phyloP scores from a whole-genome alignment of 2,329 filamentous ascomycete species.

The Botrytis squamosa region DNA sequence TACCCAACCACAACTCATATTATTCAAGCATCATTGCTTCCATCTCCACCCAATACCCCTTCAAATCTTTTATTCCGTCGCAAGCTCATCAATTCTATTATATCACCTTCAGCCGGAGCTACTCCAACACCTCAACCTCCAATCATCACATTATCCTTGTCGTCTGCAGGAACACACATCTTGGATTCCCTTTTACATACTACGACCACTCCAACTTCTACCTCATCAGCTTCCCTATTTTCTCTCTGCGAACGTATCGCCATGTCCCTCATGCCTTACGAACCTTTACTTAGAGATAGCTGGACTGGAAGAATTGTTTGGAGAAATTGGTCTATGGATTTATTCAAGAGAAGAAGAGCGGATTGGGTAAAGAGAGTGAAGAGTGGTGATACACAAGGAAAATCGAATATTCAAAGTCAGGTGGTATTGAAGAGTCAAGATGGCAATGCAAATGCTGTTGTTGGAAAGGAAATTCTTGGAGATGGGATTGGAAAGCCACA shows the following conservation, averaged over 20 bases:
- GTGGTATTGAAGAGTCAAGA: constrained; percentile 16
- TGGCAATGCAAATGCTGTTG: constrained; percentile 13
- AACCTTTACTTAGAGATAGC: constrained; percentile 61
- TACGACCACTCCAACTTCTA: constrained; percentile 26
- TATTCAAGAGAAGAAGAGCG: constrained; percentile 60
- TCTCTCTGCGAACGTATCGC: constrained; percentile 68
- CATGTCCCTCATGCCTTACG: constrained; percentile 58
- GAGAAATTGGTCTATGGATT: constrained; percentile 73
- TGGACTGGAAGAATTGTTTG: constrained; percentile 66
- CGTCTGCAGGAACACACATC: constrained; percentile 64
- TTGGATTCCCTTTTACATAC: constrained; percentile 61
- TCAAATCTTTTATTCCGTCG: constrained; percentile 62
- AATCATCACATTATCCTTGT: constrained; percentile 45
- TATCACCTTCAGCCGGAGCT: constrained; percentile 36
- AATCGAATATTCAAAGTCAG: constrained; percentile 2
- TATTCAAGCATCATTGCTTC: constrained; percentile 60
- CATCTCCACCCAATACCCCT: constrained; percentile 49
- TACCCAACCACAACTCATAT: constrained; percentile 56
- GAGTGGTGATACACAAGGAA: constrained; percentile 1
- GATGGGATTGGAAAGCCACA: constrained; percentile 14
- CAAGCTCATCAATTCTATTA: constrained; percentile 60
- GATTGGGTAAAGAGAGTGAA: constrained; percentile 62
- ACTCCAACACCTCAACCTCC: constrained; percentile 19
- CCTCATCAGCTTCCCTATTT: constrained; percentile 45
- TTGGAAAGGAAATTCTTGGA: constrained; percentile 2